Conservation (phyloP, 169 alveolate genomes). For the Neospora caninum region DNA sequence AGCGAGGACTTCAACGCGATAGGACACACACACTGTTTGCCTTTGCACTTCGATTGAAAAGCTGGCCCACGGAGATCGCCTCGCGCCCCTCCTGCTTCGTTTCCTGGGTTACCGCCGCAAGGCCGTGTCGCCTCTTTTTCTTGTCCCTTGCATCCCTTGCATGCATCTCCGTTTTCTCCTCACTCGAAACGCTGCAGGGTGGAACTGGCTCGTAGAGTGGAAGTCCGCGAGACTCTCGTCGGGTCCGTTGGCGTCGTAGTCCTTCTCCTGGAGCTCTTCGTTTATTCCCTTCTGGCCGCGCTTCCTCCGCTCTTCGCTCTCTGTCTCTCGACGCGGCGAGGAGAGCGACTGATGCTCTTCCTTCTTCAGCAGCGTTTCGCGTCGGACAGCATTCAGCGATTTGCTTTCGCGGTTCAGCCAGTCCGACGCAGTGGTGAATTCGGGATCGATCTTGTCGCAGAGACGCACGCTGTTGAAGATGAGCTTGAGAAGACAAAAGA, state of each 20-base stretch:
- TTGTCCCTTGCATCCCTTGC: too few relatives aligned
- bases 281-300: not conserved
- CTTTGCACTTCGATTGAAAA: too few relatives aligned
- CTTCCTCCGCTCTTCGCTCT: not conserved
- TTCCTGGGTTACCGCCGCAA: too few relatives aligned
- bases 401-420: constrained; percentile 6
- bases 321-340: not conserved
- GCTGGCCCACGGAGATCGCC: too few relatives aligned
- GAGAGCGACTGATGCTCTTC: not conserved
- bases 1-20: too few relatives aligned
- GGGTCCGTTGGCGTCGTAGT: not conserved
- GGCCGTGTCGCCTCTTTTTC: too few relatives aligned
- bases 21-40: too few relatives aligned
- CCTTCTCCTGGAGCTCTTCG: not conserved
- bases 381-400: not conserved
- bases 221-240: constrained; percentile 34
- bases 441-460: constrained; percentile 34
- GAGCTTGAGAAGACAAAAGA: not conserved
- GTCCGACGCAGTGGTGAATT: constrained; percentile 7
- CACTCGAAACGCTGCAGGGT: constrained; percentile 39
- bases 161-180: not conserved
- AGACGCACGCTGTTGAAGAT: constrained; percentile 48
- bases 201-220: constrained; percentile 38
- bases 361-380: not conserved
- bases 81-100: too few relatives aligned